These are phyloP conservation scores for Phaeophleospora eucalypticola DNA, from an alignment of 2,329 filamentous ascomycete species.

Conservation along the genomic window DNA sequence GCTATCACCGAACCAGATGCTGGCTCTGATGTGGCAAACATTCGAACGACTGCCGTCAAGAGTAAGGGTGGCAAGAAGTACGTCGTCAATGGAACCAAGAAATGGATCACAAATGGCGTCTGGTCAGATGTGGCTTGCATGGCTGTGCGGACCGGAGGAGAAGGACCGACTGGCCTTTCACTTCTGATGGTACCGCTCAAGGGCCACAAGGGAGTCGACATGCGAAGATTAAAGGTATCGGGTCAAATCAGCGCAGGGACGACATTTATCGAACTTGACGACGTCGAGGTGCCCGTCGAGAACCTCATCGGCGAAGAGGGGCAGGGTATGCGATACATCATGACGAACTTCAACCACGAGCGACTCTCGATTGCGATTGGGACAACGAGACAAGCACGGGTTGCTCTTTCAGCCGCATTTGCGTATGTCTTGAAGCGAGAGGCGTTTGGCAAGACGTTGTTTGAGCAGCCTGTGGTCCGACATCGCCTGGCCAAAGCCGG, in stretches of 20 bases:
- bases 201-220: slow-evolving; percentile 60
- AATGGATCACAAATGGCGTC: slow-evolving; percentile 74
- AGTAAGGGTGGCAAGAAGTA: slow-evolving; percentile 62
- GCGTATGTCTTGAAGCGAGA: slow-evolving; percentile 62
- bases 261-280: slow-evolving; percentile 71
- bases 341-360: slow-evolving; percentile 69
- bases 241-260: slow-evolving; percentile 65
- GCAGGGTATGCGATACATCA: slow-evolving; percentile 63
- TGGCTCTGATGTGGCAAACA: slow-evolving; percentile 69
- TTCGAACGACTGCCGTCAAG: slow-evolving; percentile 63
- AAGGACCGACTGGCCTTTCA: slow-evolving; percentile 59
- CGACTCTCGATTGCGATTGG: slow-evolving; percentile 63
- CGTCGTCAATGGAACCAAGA: slow-evolving; percentile 71
- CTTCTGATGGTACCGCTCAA: slow-evolving; percentile 69
- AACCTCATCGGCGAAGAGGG: slow-evolving; percentile 69
- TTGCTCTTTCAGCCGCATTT: slow-evolving; percentile 57
- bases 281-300: slow-evolving; percentile 65
- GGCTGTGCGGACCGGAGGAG: slow-evolving; percentile 69
- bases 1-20: slow-evolving; percentile 75
- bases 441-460: slow-evolving; percentile 63
- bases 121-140: slow-evolving; percentile 66
- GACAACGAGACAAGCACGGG: slow-evolving; percentile 58
- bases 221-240: slow-evolving; percentile 63
- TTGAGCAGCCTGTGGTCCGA: slow-evolving; percentile 71
- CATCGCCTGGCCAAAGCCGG: slow-evolving; percentile 69